These are phyloP conservation scores for Nannizzia gypsea DNA, from an alignment of 2,329 filamentous ascomycete species.

Conservation along the genomic window DNA sequence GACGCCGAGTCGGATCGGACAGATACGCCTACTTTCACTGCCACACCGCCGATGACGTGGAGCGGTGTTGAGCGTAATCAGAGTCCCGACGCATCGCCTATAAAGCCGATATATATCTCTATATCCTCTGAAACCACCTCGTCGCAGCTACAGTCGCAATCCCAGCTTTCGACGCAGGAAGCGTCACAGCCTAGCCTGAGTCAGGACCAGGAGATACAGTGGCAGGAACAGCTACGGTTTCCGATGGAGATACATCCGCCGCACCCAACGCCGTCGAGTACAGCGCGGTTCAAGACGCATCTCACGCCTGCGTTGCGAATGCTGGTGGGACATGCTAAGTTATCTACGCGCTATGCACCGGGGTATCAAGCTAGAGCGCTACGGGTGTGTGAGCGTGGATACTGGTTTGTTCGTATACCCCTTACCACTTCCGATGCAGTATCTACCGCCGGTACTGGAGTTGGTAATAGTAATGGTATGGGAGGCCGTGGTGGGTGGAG, in stretches of 20 bases:
- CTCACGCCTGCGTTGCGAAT: constrained; percentile 46
- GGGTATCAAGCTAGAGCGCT: constrained; percentile 38
- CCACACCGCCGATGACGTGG: constrained; percentile 3
- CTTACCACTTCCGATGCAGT: too few species aligned
- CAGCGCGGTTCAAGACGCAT: constrained; percentile 38
- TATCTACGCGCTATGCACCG: constrained; percentile 45
- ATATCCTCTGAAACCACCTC: neutral
- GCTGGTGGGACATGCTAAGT: constrained; percentile 43
- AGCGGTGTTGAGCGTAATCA: constrained; percentile 6
- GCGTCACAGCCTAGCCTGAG: too few species aligned
- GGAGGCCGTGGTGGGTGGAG: constrained; percentile 24
- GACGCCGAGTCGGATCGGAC: neutral
- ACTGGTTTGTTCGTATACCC: constrained; percentile 58
- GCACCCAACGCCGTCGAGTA: constrained; percentile 39
- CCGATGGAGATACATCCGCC: constrained; percentile 41
- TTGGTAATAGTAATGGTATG: too few species aligned
- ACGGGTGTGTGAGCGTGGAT: constrained; percentile 57
- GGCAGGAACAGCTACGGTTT: constrained; percentile 11
- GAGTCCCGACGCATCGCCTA: constrained; percentile 2
- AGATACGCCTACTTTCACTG: neutral
- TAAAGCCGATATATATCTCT: neutral
- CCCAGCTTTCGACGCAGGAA: neutral
- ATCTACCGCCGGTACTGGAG: constrained; percentile 34
- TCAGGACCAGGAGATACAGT: too few species aligned
- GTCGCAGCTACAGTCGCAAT: neutral